Evolutionary conservation across 2,329 filamentous ascomycete species (phyloP), one percentile per base, ranked within the genome.

Genomic region (Hypoxylon rubiginosum): DNA sequence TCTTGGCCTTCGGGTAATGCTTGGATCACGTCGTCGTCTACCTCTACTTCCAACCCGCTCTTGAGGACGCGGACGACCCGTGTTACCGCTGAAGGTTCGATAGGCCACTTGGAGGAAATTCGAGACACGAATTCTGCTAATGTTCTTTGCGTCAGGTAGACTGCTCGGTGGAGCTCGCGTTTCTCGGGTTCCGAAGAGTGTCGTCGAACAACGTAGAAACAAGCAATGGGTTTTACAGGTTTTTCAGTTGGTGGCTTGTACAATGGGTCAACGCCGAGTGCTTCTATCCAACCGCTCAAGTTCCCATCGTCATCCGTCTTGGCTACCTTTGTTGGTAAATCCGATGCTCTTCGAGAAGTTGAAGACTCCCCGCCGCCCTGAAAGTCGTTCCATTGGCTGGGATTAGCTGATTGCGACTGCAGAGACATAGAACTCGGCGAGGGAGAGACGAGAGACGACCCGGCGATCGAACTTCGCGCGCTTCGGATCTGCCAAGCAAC

Each of bases 1-100:
- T 97, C 95, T 78, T 98, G 93, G 32, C 94, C 94, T 80, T 99
- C 96, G 1, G 89, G 87, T 56, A 98, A 83, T 77, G 95, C 91
- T 48, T 87, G 87, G 32, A 98, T 88, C 51, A 97, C 90, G 68
- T 97, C 94, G 74, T 98, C 94, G 74, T 98, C 96, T 72, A 98
- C 86, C 75, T 97, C 88, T 59, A 98, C 89, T 73, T 94, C 89
- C 1, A 97, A 81, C 0, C 93, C 93, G 69, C 90, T 89, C 13
- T 89, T 84, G 45, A 92, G 90, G 57, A 94, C 83, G 62, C 89
- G 92, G 4, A 97, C 83, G 1, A 90, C 90, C 36, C 91, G 90
- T 0, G 89, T 82, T 7, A 97, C 88, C 66, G 87, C 88, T 2
- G 86, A 85, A 0, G 91, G 84, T 67, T 97, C 92, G 51, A 98